Conservation (phyloP, 78 protist species). For the Dictyostelium citrinum region DNA sequence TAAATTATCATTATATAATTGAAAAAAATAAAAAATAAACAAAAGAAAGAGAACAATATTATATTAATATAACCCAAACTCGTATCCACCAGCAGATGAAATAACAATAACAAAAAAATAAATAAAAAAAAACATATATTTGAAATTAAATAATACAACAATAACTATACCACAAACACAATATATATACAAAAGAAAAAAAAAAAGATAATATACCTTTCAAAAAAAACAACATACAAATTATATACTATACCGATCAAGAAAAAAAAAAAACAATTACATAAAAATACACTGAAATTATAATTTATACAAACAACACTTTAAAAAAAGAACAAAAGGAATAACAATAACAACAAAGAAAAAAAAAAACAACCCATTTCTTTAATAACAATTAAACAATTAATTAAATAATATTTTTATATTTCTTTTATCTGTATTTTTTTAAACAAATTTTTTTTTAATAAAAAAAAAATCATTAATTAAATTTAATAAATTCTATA, state of each 20-base stretch:
- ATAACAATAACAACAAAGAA: too few relatives aligned
- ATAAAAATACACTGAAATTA: background rate
- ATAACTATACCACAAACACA: too few relatives aligned
- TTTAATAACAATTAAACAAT: background rate
- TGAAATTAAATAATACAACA: background rate
- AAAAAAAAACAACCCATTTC: background rate
- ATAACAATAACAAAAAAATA: background rate
- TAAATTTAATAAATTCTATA: background rate
- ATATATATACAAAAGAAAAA: background rate
- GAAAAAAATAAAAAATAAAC: background rate
- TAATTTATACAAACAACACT: background rate
- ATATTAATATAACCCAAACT: background rate
- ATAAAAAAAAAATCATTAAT: too few relatives aligned
- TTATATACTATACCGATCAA: background rate
- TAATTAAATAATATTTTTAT: background rate
- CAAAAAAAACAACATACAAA: background rate
- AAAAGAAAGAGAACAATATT: too few relatives aligned
- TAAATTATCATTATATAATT: background rate
- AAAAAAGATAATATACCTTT: background rate
- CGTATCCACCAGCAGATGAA: background rate
- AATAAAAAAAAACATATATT: background rate
- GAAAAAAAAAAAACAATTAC: background rate
- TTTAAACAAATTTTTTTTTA: too few relatives aligned
- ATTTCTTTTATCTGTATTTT: background rate
- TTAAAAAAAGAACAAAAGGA: background rate